These are phyloP conservation scores for Heliamphora pulchella DNA, from an alignment of 179 eudicot genomes.

Conservation along the genomic window DNA sequence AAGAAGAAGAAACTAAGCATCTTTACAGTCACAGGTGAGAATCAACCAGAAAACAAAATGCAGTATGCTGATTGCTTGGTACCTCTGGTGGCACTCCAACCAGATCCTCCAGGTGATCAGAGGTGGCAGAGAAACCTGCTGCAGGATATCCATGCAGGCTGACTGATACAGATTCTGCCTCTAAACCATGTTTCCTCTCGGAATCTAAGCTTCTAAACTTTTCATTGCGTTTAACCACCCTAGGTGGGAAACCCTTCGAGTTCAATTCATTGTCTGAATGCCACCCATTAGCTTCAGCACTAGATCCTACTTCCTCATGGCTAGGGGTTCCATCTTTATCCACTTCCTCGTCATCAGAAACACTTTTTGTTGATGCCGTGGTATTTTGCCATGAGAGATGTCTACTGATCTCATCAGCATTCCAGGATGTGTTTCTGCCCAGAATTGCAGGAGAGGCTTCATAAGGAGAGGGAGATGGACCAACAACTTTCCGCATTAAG, in stretches of 20 bases:
- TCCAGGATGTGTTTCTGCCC: slow-evolving; percentile 47
- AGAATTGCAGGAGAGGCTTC: slow-evolving; percentile 35
- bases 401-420: slow-evolving; percentile 44
- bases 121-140: slow-evolving; percentile 29
- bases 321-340: slow-evolving; percentile 43
- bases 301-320: slow-evolving; percentile 35
- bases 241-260: slow-evolving; percentile 54
- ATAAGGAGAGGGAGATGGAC: slow-evolving; percentile 49
- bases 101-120: slow-evolving; percentile 48
- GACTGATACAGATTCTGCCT: slow-evolving; percentile 30
- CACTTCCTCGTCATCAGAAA: slow-evolving; percentile 71
- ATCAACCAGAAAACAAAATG: slow-evolving; percentile 11
- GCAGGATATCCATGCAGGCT: slow-evolving; percentile 22
- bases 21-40: not conserved
- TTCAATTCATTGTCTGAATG: slow-evolving; percentile 78
- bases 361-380: slow-evolving; percentile 45
- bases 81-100: slow-evolving; percentile 91
- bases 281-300: slow-evolving; percentile 48
- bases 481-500: slow-evolving; percentile 59
- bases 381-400: slow-evolving; percentile 40
- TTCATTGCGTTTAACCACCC: slow-evolving; percentile 40
- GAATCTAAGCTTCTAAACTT: slow-evolving; percentile 28
- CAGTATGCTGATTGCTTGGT: slow-evolving; percentile 18
- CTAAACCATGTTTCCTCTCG: slow-evolving; percentile 28
- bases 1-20: not conserved